Evolutionary conservation across 306 rosid genomes (phyloP), one percentile per base, ranked within the genome.

Genomic region (Cucurbita ficifolia): DNA sequence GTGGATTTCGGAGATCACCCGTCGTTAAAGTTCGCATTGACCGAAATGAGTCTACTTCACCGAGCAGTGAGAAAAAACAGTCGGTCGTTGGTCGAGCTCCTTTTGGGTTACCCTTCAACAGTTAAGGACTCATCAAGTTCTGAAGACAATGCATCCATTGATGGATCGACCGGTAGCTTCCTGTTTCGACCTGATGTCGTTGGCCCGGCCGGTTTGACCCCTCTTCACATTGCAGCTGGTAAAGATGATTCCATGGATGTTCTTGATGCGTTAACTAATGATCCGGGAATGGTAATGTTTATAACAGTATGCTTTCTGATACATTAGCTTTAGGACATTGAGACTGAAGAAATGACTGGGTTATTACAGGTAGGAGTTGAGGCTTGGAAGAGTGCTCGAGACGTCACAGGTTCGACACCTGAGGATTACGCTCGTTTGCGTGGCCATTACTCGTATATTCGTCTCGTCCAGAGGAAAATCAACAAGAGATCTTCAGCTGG

Each of bases 161-260:
- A 82, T 43, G 76, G 55, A 72, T 79, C 55, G 48, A 36, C 7
- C 13, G 46, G 76, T 24, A 69, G 77, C 65, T 83, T 89, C 83
- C 76, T 92, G 50, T 89, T 92, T 81, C 87, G 81, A 84, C 97
- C 97, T 39, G 86, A 92, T 79, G 46, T 58, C 2, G 45, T 70
- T 45, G 98, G 97, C 49, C 96, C 94, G 19, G 82, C 84, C 19
- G 93, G 96, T 42, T 78, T 93, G 86, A 93, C 98, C 65, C 95
- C 97, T 17, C 89, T 92, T 70, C 97, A 92, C 82, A 77, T 89
- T 59, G 95, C 90, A 19, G 95, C 98, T 24, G 81, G 96, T 58
- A 79, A 69, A 73, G 84, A 80, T 72, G 97, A 88, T 70, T 88
- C 70, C 0, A 97, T 88, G 80, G 81, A 77, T 53, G 80, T 93